Base-by-base conservation (phyloP, 164 flowering plant genomes). In the Aristolochia californica region DNA sequence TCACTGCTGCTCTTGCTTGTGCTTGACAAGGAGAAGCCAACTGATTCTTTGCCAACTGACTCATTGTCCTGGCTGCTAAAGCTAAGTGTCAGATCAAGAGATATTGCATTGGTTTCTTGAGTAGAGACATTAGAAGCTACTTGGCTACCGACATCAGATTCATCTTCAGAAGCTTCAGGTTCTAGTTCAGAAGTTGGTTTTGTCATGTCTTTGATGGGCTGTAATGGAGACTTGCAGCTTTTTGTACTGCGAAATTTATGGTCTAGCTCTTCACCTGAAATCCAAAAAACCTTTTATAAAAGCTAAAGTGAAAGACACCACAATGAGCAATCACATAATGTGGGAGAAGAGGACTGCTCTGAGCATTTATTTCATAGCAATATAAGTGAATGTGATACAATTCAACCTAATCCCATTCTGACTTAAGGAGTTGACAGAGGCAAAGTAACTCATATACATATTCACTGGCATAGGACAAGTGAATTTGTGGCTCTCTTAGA, bases 21-120 rank as follows among this genome's bases (percentile, higher is more conserved):
- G 68, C 69, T 69, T 7, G 70, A 65, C 40, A 72, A 24, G 54
- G 72, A 61, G 22, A 71, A 20, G 43, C 66, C 71, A 2, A 49
- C 45, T 0, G 61, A 30, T 34, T 61, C 66, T 58, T 70, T 65
- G 8, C 52, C 50, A 14, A 70, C 77, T 43, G 60, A 26, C 13
- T 67, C 61, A 7, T 26, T 48, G 21, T 72, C 74, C 47, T 25
- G 45, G 56, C 65, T 40, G 62, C 67, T 70, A 68, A 70, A 71
- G 43, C 61, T 52, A 34, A 85, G 84, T 0, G 83, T 70, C 48
- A 83, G 66, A 70, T 83, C 77, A 1, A 88, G 86, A 24, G 88
- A 83, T 56, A 78, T 50, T 2, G 70, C 55, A 18, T 43, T 64
- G 2, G 65, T 47, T 56, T 75, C 84, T 67, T 72, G 80, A 60